Conservation (phyloP, 2,329 filamentous ascomycete genomes). For the Fusarium tjaetaba region DNA sequence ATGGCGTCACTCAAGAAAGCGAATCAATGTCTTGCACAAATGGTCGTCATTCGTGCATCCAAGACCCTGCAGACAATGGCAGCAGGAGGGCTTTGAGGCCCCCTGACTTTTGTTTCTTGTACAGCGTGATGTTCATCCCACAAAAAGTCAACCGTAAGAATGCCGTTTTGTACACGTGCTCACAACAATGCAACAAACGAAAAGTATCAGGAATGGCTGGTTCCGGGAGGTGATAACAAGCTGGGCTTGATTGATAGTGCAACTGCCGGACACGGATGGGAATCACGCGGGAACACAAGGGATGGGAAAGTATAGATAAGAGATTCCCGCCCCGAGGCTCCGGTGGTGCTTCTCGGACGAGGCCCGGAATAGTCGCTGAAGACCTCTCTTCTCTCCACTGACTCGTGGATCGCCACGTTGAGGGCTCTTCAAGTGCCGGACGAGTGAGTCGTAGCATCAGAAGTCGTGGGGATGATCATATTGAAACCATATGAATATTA, state of each 20-base stretch:
- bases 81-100: slow-evolving; percentile 17
- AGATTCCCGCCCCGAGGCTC: slow-evolving; percentile 25
- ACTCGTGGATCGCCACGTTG: slow-evolving; percentile 19
- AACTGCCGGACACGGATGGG: slow-evolving; percentile 20
- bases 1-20: slow-evolving; percentile 30
- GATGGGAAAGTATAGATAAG: slow-evolving; percentile 29
- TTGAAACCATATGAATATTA: neutral
- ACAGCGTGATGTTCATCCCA: slow-evolving; percentile 15
- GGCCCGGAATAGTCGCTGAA: slow-evolving; percentile 29
- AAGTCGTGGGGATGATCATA: neutral
- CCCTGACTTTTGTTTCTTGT: slow-evolving; percentile 25
- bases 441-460: neutral
- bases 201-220: neutral
- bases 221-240: neutral
- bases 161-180: slow-evolving; percentile 21
- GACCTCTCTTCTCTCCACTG: slow-evolving; percentile 21
- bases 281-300: slow-evolving; percentile 10
- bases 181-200: slow-evolving; percentile 12
- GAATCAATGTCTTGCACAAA: slow-evolving; percentile 29
- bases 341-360: slow-evolving; percentile 21
- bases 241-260: neutral
- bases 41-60: slow-evolving; percentile 18
- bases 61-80: slow-evolving; percentile 32
- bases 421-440: slow-evolving; percentile 5
- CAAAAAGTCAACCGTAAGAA: neutral